Evolutionary conservation across 2,329 filamentous ascomycete genomes (phyloP).

Genomic region (Rhynchosporium secalis): DNA sequence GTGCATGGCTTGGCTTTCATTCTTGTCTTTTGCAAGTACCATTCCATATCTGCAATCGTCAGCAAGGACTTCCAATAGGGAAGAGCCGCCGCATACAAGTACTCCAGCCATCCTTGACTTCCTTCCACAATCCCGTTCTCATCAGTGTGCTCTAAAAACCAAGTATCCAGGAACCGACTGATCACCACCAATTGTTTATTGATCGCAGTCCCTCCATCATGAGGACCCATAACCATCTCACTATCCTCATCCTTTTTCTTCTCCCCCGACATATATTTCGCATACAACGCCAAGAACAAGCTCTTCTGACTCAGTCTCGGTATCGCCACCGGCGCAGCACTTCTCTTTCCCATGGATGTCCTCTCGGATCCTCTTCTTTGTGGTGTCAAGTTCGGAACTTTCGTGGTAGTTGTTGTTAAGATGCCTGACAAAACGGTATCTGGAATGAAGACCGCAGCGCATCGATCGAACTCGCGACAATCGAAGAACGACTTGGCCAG

Average conservation of each 20-base stretch:
- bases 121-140: slow-evolving; percentile 59
- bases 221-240: slow-evolving; percentile 94
- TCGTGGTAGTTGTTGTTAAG: slow-evolving; percentile 47
- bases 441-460: slow-evolving; percentile 85
- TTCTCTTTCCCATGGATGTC: slow-evolving; percentile 20
- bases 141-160: slow-evolving; percentile 68
- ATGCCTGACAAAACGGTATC: slow-evolving; percentile 72
- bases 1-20: slow-evolving; percentile 78
- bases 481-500: slow-evolving; percentile 94
- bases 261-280: slow-evolving; percentile 89
- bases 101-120: slow-evolving; percentile 92
- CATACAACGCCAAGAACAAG: slow-evolving; percentile 86
- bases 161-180: slow-evolving; percentile 73
- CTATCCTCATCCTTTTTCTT: slow-evolving; percentile 95
- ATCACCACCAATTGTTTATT: slow-evolving; percentile 84
- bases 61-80: slow-evolving; percentile 15
- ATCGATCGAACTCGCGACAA: slow-evolving; percentile 91
- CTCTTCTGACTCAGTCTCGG: slow-evolving; percentile 82
- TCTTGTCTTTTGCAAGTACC: slow-evolving; percentile 86
- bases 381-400: slow-evolving; percentile 45
- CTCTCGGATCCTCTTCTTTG: slow-evolving; percentile 65
- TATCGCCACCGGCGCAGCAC: slow-evolving; percentile 38
- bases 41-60: slow-evolving; percentile 68
- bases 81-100: slow-evolving; percentile 52
- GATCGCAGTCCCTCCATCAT: slow-evolving; percentile 78